Conservation (phyloP, 306 rosid genomes). For the Spatholobus suberectus region DNA sequence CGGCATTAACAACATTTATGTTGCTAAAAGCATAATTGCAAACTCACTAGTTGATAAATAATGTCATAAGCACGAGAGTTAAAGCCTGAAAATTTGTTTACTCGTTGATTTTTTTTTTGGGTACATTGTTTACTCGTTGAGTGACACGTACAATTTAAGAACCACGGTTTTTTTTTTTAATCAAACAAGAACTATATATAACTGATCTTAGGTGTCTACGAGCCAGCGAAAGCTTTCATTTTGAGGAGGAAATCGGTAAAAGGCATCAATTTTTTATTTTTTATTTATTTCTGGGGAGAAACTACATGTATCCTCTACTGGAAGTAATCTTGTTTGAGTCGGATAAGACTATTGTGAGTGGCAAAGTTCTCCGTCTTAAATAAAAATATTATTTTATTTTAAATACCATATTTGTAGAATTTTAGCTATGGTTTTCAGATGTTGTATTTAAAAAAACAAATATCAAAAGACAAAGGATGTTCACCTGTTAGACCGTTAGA, state of each 20-base stretch:
- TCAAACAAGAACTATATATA: neutral
- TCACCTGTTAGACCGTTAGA: conserved; percentile 11
- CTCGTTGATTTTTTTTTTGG: too few relatives aligned
- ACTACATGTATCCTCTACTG: too few relatives aligned
- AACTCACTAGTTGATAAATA: neutral
- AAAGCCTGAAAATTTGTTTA: neutral
- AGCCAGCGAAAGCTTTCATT: neutral
- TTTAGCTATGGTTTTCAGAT: neutral
- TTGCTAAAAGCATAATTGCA: neutral
- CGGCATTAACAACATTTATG: neutral
- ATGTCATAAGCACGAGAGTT: neutral
- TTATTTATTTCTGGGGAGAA: too few relatives aligned
- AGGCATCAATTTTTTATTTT: too few relatives aligned
- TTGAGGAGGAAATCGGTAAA: neutral
- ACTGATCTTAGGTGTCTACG: neutral
- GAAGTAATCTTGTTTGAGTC: too few relatives aligned
- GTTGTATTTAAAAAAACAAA: neutral
- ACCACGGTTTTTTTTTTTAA: neutral
- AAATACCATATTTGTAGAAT: neutral
- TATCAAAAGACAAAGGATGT: neutral
- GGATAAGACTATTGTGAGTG: too few relatives aligned
- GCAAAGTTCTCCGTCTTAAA: too few relatives aligned
- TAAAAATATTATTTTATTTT: neutral
- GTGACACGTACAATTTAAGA: neutral
- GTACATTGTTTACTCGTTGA: neutral